These are phyloP conservation scores for Heliamphora pulchella DNA, from an alignment of 179 eudicot genomes.

Conservation along the genomic window DNA sequence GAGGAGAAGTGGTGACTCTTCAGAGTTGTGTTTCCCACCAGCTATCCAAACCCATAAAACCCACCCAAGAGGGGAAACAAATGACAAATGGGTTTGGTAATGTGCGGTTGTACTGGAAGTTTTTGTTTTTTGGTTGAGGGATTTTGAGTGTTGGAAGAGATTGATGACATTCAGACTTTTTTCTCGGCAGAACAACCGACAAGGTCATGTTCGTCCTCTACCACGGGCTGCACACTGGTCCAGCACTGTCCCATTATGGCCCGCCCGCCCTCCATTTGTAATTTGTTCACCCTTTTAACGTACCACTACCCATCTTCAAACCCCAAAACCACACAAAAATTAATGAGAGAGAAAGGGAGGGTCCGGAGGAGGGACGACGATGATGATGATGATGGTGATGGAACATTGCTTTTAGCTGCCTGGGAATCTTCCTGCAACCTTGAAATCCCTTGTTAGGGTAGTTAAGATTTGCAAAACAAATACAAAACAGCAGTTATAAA, in stretches of 20 bases:
- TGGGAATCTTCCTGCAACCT: slow-evolving; percentile 16
- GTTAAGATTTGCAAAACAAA: background rate
- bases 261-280: background rate
- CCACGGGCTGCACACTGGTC: slow-evolving; percentile 56
- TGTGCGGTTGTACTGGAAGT: slow-evolving; percentile 9
- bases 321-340: background rate
- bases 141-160: background rate
- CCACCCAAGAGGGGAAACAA: slow-evolving; percentile 10
- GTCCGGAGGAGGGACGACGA: background rate
- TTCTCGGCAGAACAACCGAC: slow-evolving; percentile 44
- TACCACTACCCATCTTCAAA: background rate
- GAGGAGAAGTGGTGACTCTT: background rate
- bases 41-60: slow-evolving; percentile 12
- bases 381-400: background rate
- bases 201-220: slow-evolving; percentile 49
- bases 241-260: slow-evolving; percentile 43
- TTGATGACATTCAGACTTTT: background rate
- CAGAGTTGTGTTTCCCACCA: slow-evolving; percentile 18
- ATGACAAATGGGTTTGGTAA: background rate
- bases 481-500: slow-evolving; percentile 2
- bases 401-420: background rate
- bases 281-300: background rate
- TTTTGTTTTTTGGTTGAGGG: background rate
- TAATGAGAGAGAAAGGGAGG: background rate
- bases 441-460: background rate